phyloP scores from a whole-genome alignment of 768 basidiomycete genomes.

The Cantharellus cinnabarinus region DNA sequence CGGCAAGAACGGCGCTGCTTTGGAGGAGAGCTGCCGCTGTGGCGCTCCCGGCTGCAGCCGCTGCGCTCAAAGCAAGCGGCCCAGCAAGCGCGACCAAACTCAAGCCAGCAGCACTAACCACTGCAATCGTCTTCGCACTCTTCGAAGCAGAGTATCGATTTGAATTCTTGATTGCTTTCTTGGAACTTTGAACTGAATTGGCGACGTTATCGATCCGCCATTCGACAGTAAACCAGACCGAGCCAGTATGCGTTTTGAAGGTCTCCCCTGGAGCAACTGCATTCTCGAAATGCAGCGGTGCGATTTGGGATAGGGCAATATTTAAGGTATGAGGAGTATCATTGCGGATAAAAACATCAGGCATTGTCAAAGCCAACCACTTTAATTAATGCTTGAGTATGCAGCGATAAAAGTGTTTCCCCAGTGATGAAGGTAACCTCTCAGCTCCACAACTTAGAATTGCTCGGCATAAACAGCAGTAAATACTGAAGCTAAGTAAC shows the following conservation, averaged over 20 bases:
- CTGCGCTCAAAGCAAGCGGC: not conserved
- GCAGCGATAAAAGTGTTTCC: no score
- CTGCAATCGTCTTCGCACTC: not conserved
- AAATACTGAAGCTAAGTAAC: no score
- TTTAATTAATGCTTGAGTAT: no score
- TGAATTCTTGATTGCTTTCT: not conserved
- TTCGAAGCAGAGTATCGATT: slow-evolving; percentile 1
- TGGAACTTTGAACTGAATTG: not conserved
- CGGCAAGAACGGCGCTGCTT: not conserved
- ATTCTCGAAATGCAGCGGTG: not conserved
- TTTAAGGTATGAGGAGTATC: not conserved
- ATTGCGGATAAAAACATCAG: not conserved
- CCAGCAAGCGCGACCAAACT: not conserved
- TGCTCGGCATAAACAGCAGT: no score
- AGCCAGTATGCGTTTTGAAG: not conserved
- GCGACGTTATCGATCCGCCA: slow-evolving; percentile 1
- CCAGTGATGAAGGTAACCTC: no score
- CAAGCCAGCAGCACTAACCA: not conserved
- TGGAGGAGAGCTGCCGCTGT: not conserved
- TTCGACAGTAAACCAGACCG: slow-evolving; percentile 2
- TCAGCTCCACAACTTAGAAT: no score
- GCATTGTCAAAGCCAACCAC: not conserved
- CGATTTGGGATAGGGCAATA: slow-evolving; percentile 1
- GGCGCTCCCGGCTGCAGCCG: not conserved
- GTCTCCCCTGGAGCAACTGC: not conserved